A percentile compares a stretch with the other conserved stretches of the same genome.
phyloP scores from a whole-genome alignment of 345 rosid species.

The Eucalyptus sp. region DNA sequence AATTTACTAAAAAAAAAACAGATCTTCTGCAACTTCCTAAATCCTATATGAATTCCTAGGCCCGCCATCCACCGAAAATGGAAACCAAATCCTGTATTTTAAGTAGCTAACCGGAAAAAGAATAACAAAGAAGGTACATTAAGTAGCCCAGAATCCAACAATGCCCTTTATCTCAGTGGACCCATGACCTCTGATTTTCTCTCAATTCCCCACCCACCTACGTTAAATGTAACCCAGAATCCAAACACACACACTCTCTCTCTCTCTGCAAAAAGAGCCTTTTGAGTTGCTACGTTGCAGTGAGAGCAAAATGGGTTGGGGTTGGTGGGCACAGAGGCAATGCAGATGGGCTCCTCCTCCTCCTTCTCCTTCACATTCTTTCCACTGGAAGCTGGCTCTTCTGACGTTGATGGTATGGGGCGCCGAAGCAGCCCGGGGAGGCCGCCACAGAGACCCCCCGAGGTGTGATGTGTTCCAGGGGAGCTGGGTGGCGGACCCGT shows the following conservation, averaged over 20 bases:
- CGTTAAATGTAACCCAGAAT: not conserved
- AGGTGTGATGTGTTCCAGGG: slow-evolving; percentile 52
- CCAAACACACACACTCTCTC: not conserved
- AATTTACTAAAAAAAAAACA: not conserved
- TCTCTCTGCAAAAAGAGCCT: not conserved
- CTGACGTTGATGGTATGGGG: not conserved
- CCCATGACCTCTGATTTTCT: not conserved
- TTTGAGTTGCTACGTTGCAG: not conserved
- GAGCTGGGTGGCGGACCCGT: slow-evolving; percentile 50
- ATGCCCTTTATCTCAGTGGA: not conserved
- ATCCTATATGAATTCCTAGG: not conserved
- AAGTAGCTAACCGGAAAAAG: not conserved
- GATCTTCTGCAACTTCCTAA: not conserved
- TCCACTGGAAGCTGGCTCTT: not conserved
- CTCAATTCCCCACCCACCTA: not conserved
- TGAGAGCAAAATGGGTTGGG: not conserved
- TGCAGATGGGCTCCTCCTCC: not conserved
- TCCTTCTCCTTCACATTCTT: not conserved
- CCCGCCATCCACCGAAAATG: not conserved
- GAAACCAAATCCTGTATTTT: not conserved
- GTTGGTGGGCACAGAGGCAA: not conserved
- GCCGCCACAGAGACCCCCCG: not conserved
- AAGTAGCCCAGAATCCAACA: not conserved
- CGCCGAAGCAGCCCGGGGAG: not conserved
- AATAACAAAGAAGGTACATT: not conserved